phyloP scores from a whole-genome alignment of 768 basidiomycete species.

The Mycena kentingensis region DNA sequence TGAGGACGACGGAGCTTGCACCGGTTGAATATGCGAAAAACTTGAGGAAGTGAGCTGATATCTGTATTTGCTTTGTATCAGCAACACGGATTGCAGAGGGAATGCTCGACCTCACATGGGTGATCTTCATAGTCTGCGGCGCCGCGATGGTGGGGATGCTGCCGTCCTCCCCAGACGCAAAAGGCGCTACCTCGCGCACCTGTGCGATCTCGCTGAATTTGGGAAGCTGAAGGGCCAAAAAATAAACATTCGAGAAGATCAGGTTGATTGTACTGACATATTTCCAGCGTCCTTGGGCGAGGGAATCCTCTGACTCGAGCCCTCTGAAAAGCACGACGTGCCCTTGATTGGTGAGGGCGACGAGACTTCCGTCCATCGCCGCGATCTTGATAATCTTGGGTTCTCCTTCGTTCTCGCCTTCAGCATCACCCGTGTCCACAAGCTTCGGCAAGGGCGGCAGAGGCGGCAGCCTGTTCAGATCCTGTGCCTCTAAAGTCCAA shows the following conservation, averaged over 20 bases:
- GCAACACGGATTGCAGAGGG: too few species aligned
- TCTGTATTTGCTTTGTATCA: constrained; percentile 40
- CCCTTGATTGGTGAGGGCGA: constrained; percentile 80
- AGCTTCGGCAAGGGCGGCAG: constrained; percentile 64
- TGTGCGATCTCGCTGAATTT: constrained; percentile 66
- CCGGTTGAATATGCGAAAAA: constrained; percentile 85
- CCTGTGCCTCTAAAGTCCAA: constrained; percentile 52
- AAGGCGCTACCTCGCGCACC: constrained; percentile 48
- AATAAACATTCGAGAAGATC: not conserved
- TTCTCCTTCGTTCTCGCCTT: constrained; percentile 28
- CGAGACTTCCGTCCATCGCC: constrained; percentile 66
- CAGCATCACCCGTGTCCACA: constrained; percentile 27
- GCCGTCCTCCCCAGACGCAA: constrained; percentile 37
- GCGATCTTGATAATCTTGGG: constrained; percentile 77
- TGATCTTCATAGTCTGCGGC: constrained; percentile 60
- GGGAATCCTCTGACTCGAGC: constrained; percentile 43
- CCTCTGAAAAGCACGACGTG: constrained; percentile 69
- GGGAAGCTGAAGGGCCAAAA: constrained; percentile 56
- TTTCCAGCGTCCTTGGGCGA: constrained; percentile 55
- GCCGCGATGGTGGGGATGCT: constrained; percentile 31
- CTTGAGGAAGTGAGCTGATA: constrained; percentile 81
- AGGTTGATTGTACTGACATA: constrained; percentile 53
- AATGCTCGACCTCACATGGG: constrained; percentile 83
- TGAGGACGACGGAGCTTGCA: constrained; percentile 68
- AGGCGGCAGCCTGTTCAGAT: constrained; percentile 60